Evolutionary conservation across 257 asterid species (phyloP).

Genomic region (Solanum pinnatisectum): DNA sequence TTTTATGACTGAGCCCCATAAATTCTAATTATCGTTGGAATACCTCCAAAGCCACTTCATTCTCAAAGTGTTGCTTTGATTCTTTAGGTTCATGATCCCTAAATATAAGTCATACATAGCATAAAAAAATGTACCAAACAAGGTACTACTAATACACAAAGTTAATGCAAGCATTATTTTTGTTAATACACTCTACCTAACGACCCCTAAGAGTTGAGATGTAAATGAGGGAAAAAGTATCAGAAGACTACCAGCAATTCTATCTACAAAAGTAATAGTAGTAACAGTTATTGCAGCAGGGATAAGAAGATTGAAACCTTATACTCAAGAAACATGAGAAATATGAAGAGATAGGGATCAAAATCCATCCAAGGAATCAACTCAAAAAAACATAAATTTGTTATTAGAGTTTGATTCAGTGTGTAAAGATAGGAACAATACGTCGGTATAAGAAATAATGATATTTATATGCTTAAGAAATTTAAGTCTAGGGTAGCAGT

Average conservation of each 20-base stretch:
- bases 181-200: no score
- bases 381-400: not conserved
- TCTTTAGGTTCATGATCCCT: no score
- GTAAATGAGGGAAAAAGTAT: not conserved
- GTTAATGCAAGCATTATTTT: no score
- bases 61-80: no score
- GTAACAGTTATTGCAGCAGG: not conserved
- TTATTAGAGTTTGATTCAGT: not conserved
- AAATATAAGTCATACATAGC: no score
- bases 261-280: not conserved
- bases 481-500: not conserved
- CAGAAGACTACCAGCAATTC: not conserved
- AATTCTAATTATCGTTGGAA: no score
- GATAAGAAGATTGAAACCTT: not conserved
- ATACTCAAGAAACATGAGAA: not conserved
- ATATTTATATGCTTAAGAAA: not conserved
- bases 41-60: no score
- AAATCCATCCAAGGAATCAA: not conserved
- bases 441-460: not conserved
- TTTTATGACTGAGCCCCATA: no score
- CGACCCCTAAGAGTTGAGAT: not conserved
- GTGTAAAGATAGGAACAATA: not conserved
- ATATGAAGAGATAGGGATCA: not conserved
- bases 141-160: no score
- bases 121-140: no score